Conservation (phyloP, 495 filamentous ascomycete species). For the Aspergillus conjunctus region DNA sequence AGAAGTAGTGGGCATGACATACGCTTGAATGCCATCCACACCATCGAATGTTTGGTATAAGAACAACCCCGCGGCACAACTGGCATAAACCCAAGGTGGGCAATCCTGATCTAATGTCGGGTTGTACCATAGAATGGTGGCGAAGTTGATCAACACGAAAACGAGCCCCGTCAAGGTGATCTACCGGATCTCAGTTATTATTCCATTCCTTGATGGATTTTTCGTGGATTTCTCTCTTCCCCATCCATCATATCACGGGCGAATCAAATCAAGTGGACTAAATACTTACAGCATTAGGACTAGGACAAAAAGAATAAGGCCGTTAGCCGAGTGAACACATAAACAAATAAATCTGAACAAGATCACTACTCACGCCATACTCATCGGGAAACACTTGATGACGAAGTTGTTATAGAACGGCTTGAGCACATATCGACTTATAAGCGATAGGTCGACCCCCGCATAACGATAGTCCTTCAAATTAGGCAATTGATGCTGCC, state of each 20-base stretch:
- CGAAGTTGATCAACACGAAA: constrained; percentile 88
- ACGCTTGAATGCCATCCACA: constrained; percentile 92
- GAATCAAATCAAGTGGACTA: not conserved
- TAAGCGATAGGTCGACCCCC: constrained; percentile 81
- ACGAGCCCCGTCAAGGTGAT: constrained; percentile 91
- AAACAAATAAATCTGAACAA: constrained; percentile 12
- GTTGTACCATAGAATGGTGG: constrained; percentile 95
- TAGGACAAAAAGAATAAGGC: constrained; percentile 31
- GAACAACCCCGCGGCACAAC: constrained; percentile 87
- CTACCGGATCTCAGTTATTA: constrained; percentile 36
- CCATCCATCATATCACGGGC: not conserved
- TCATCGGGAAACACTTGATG: constrained; percentile 91
- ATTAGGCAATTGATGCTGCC: constrained; percentile 84
- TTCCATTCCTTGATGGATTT: not conserved
- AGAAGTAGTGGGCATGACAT: constrained; percentile 35
- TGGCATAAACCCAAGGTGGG: constrained; percentile 90
- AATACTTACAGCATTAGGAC: constrained; percentile 62
- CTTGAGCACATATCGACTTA: constrained; percentile 90
- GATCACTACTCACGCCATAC: constrained; percentile 76
- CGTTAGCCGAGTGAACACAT: constrained; percentile 27
- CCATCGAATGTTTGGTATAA: constrained; percentile 98
- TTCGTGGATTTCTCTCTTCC: not conserved
- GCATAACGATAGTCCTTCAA: constrained; percentile 92
- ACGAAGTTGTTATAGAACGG: constrained; percentile 96
- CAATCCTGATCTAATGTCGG: constrained; percentile 93